Conservation (phyloP, 192 early-diverging fungal species). For the Kickxella alabastrina region DNA sequence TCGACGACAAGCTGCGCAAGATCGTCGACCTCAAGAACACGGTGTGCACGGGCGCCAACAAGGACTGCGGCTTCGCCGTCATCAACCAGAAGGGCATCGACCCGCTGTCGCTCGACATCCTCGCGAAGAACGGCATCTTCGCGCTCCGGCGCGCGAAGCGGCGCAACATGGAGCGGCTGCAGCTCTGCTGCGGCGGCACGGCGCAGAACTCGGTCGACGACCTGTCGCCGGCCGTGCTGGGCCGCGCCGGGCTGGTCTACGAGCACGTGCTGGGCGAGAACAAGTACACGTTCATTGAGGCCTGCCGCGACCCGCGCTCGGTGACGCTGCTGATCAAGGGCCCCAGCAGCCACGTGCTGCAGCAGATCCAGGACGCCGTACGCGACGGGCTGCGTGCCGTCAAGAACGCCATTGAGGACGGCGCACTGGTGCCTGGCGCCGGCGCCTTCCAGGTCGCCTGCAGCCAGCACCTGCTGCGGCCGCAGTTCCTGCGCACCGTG, state of each 20-base stretch:
- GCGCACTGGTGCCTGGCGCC: slow-evolving; percentile 83
- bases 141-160: slow-evolving; percentile 96
- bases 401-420: slow-evolving; percentile 97
- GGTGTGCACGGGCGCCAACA: slow-evolving; percentile 79
- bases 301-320: slow-evolving; percentile 82
- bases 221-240: slow-evolving; percentile 75
- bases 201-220: slow-evolving; percentile 99
- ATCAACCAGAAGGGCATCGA: slow-evolving; percentile 99
- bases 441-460: slow-evolving; percentile 95
- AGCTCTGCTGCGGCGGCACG: slow-evolving; percentile 88
- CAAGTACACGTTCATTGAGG: slow-evolving; percentile 99
- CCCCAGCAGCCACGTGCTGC: slow-evolving; percentile 88
- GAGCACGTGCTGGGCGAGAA: slow-evolving; percentile 97
- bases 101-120: slow-evolving; percentile 91
- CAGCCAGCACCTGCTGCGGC: slow-evolving; percentile 68
- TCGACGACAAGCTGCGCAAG: slow-evolving; percentile 91
- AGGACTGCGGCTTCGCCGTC: slow-evolving; percentile 86
- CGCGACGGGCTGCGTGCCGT: slow-evolving; percentile 97
- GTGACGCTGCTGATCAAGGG: slow-evolving; percentile 95
- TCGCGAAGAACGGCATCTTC: slow-evolving; percentile 93
- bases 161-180: slow-evolving; percentile 99
- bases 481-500: slow-evolving; percentile 80
- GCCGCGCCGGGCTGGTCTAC: slow-evolving; percentile 88
- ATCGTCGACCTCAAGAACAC: slow-evolving; percentile 95
- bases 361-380: slow-evolving; percentile 95